Percentiles rank a stretch among this genome's conserved stretches.
Conservation (phyloP, 2,329 filamentous ascomycete species). For the Blumeriella jaapii region DNA sequence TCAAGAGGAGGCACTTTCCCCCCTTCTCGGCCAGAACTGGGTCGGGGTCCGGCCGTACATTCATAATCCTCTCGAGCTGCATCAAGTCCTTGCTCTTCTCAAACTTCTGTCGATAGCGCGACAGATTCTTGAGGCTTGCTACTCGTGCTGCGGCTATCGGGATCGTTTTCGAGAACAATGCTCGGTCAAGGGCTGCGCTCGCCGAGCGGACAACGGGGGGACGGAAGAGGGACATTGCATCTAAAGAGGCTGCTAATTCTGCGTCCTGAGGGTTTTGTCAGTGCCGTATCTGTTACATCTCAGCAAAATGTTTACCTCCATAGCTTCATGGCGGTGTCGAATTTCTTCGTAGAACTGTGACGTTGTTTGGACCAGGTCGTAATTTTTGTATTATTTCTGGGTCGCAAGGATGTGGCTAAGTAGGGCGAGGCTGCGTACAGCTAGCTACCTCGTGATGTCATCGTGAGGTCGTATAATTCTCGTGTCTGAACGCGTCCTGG, state of each 20-base stretch:
- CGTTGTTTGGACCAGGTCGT: background rate
- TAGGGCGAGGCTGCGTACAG: conserved; percentile 7
- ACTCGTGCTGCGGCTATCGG: conserved; percentile 70
- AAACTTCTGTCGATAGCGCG: conserved; percentile 56
- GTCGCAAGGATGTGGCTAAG: background rate
- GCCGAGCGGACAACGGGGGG: conserved; percentile 67
- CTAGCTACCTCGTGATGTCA: conserved; percentile 7
- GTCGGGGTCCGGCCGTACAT: conserved; percentile 53
- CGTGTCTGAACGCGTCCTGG: background rate
- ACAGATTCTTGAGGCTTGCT: conserved; percentile 63
- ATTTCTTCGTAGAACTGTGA: conserved; percentile 4
- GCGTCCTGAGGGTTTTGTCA: too few relatives aligned
- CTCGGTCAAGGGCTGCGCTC: conserved; percentile 69
- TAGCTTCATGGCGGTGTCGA: conserved; percentile 17
- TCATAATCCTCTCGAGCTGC: conserved; percentile 47
- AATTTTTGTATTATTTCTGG: conserved; percentile 7
- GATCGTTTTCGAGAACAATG: conserved; percentile 68
- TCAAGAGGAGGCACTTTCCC: conserved; percentile 49
- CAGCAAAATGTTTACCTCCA: conserved; percentile 20
- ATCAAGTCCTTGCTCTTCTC: conserved; percentile 56
- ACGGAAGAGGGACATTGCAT: conserved; percentile 52
- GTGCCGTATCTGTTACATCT: too few relatives aligned
- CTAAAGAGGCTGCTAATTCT: conserved; percentile 11
- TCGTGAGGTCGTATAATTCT: background rate
- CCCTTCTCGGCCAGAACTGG: conserved; percentile 39